These are phyloP conservation scores for Saccharomyces jurei DNA, from an alignment of 805 yeast species.

Conservation along the genomic window DNA sequence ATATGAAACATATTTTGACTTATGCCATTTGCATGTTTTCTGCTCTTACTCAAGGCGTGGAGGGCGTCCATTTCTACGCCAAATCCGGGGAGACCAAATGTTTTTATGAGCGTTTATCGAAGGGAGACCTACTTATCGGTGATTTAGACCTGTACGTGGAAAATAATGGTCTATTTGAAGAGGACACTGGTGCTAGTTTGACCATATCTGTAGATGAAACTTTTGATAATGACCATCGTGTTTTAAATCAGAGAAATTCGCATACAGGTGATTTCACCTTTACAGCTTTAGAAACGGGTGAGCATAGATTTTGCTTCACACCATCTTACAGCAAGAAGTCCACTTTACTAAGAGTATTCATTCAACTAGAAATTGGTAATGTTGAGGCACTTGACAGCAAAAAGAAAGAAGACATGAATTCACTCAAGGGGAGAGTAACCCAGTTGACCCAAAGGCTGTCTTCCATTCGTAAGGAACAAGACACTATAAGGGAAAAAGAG, in stretches of 20 bases:
- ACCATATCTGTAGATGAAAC: conserved; percentile 41
- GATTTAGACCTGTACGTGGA: conserved; percentile 58
- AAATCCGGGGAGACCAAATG: conserved; percentile 72
- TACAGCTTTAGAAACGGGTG: conserved; percentile 77
- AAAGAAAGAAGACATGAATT: conserved; percentile 44
- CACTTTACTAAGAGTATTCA: conserved; percentile 55
- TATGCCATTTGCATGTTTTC: neutral
- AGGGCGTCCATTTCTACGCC: conserved; percentile 61
- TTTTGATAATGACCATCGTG: conserved; percentile 77
- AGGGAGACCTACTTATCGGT: conserved; percentile 69
- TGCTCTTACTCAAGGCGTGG: neutral
- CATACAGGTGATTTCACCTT: conserved; percentile 66
- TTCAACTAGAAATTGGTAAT: conserved; percentile 67
- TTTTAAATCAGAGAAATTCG: conserved; percentile 55
- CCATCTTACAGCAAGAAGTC: conserved; percentile 30
- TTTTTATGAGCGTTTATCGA: conserved; percentile 72
- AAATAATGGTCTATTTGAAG: conserved; percentile 40
- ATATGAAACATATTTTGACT: neutral
- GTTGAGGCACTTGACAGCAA: conserved; percentile 56
- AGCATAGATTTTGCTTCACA: conserved; percentile 73
- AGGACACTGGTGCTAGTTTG: conserved; percentile 23
- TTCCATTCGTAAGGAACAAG: conserved; percentile 58
- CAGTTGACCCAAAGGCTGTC: conserved; percentile 50
- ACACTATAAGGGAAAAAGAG: conserved; percentile 58
- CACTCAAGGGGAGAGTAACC: conserved; percentile 48